These are phyloP conservation scores for Lachancea lanzarotensis DNA, from an alignment of 805 yeast species.

Conservation along the genomic window DNA sequence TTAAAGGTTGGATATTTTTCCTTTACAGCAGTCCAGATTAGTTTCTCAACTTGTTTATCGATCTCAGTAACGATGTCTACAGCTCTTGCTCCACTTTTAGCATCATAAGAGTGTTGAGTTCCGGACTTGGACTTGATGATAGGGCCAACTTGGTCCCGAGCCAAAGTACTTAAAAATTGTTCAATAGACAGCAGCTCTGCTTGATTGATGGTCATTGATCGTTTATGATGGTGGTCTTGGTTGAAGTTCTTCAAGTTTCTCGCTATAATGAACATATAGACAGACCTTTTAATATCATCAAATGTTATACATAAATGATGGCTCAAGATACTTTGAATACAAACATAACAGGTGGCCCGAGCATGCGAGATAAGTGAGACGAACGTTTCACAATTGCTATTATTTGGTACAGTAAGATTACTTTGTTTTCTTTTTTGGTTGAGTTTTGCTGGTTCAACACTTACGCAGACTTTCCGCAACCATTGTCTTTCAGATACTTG, in stretches of 20 bases:
- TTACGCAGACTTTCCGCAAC: conserved; percentile 17
- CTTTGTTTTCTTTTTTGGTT: too few relatives aligned
- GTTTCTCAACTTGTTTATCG: conserved; percentile 50
- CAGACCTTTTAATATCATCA: too few relatives aligned
- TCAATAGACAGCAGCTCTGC: conserved; percentile 25
- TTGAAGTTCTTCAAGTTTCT: too few relatives aligned
- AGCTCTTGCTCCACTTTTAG: conserved; percentile 32
- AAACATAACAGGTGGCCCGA: too few relatives aligned
- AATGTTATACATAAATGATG: too few relatives aligned
- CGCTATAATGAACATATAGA: too few relatives aligned
- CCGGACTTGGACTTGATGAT: conserved; percentile 47
- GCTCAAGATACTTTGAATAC: too few relatives aligned
- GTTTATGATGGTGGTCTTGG: neutral
- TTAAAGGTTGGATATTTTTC: conserved; percentile 41
- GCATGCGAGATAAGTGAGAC: too few relatives aligned
- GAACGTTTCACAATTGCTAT: too few relatives aligned
- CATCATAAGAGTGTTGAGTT: conserved; percentile 28
- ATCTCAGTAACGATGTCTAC: conserved; percentile 63
- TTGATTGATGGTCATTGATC: neutral
- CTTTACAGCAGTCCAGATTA: conserved; percentile 31
- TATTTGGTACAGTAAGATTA: too few relatives aligned
- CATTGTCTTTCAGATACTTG: conserved; percentile 42
- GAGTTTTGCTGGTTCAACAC: too few relatives aligned
- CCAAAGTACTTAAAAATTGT: conserved; percentile 21
- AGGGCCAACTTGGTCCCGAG: conserved; percentile 36